Evolutionary conservation across 2,329 filamentous ascomycete genomes (phyloP), one percentile per base, ranked within the genome.

Genomic region (Pseudovirgaria hyperparasitica): DNA sequence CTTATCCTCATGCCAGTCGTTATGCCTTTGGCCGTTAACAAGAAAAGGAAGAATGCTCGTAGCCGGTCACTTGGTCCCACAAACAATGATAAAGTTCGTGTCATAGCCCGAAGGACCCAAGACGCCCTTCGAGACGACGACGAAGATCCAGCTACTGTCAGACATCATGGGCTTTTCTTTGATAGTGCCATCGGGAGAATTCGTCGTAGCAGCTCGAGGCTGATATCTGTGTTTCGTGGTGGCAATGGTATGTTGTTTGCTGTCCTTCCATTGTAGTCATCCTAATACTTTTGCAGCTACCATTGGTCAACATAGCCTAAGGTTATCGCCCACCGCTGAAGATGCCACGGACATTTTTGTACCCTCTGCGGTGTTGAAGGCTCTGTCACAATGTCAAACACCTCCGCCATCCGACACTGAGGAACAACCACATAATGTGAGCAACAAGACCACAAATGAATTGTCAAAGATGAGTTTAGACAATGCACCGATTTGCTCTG

Each of bases 141-240:
- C 25, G 19, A 46, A 39, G 23, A 22, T 36, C 6, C 38, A 33
- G 8, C 16, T 35, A 12, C 39, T 33, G 10, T 27, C 36, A 15
- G 40, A 25, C 27, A 33, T 39, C 6, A 38, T 41, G 5, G 42
- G 36, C 14, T 20, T 20, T 20, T 20, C 9, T 9, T 9, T n/a
- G 37, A 35, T 16, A 41, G 42, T 12, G 41, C 45, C 10, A 38
- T 52, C 22, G 42, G 30, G 17, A 45, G 40, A 16, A 27, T 53
- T 15, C 47, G 48, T 11, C 41, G 41, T 21, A 41, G 44, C 26
- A 44, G 48, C 31, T 27, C 51, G 27, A 49, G 39, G 31, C 40
- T 54, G 25, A 39, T 51, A 25, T 51, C 50, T 7, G 41, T 51
- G 25, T 50, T 54, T 21, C 42, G 48, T n/a, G 41, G 33, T 28